Evolutionary conservation across 176 grass and related monocot genomes (phyloP).

Genomic region (Zea mays): DNA sequence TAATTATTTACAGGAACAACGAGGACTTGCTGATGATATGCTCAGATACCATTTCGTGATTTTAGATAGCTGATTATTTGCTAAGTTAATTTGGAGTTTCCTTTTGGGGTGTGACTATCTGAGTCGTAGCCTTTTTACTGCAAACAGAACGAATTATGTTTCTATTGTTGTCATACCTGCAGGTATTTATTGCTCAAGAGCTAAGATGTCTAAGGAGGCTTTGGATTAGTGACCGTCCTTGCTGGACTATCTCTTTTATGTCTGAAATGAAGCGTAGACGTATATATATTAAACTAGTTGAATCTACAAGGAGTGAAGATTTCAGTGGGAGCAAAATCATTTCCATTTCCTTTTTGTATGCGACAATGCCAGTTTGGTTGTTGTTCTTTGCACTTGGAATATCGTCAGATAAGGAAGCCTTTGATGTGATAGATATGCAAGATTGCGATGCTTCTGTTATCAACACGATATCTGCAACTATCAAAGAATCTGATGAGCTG

Average conservation of each 20-base stretch:
- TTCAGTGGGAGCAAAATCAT: constrained; percentile 65
- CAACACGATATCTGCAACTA: constrained; percentile 71
- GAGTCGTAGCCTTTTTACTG: constrained; percentile 9
- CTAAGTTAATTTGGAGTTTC: constrained; percentile 13
- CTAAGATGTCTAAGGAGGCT: constrained; percentile 78
- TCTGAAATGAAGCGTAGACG: constrained; percentile 65
- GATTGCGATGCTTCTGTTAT: constrained; percentile 66
- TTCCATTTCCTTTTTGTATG: constrained; percentile 69
- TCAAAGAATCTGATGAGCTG: constrained; percentile 71
- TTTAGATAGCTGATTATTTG: neutral
- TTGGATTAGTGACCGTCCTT: constrained; percentile 71
- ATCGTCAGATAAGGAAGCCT: constrained; percentile 78
- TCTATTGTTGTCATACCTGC: constrained; percentile 33
- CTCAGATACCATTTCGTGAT: constrained; percentile 1
- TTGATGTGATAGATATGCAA: constrained; percentile 82
- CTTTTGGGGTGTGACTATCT: constrained; percentile 15
- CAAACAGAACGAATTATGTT: constrained; percentile 32
- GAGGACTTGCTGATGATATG: constrained; percentile 30
- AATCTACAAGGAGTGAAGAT: constrained; percentile 68
- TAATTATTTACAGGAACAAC: neutral
- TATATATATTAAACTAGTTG: constrained; percentile 73
- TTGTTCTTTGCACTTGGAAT: constrained; percentile 91
- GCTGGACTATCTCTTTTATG: constrained; percentile 60
- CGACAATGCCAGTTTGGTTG: constrained; percentile 78
- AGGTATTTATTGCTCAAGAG: constrained; percentile 92